Evolutionary conservation across 202 grass and related monocot species (phyloP).

Genomic region (Alloteropsis angusta): DNA sequence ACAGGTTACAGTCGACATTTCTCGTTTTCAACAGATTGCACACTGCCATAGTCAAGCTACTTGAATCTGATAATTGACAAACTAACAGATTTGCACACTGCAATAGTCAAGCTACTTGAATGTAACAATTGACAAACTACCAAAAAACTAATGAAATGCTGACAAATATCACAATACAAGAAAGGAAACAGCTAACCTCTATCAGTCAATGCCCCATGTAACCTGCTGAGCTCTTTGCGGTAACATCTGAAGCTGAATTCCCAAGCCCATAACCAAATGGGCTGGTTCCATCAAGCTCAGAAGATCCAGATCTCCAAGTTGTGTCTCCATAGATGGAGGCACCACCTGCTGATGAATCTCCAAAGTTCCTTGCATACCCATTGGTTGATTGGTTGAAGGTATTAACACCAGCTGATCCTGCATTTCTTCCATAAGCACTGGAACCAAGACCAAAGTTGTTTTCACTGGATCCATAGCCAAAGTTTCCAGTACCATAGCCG

Average conservation of each 20-base stretch:
- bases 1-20: not conserved
- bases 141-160: not conserved
- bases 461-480: slow-evolving; percentile 61
- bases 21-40: not conserved
- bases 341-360: slow-evolving; percentile 44
- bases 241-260: slow-evolving; percentile 51
- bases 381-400: slow-evolving; percentile 50
- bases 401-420: slow-evolving; percentile 44
- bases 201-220: slow-evolving; percentile 62
- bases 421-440: slow-evolving; percentile 51
- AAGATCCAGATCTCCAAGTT: slow-evolving; percentile 61
- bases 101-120: not conserved
- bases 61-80: slow-evolving; percentile 4
- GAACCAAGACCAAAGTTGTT: slow-evolving; percentile 51
- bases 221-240: slow-evolving; percentile 45
- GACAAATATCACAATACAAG: slow-evolving; percentile 1
- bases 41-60: not conserved
- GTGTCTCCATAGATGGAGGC: slow-evolving; percentile 68
- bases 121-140: slow-evolving; percentile 3
- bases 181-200: slow-evolving; percentile 52
- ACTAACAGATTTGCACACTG: not conserved
- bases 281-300: slow-evolving; percentile 55
- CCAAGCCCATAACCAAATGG: slow-evolving; percentile 70
- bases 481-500: slow-evolving; percentile 39
- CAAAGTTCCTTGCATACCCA: slow-evolving; percentile 67